phyloP scores from a whole-genome alignment of 78 protist species.

The Diacronema lutheri region DNA sequence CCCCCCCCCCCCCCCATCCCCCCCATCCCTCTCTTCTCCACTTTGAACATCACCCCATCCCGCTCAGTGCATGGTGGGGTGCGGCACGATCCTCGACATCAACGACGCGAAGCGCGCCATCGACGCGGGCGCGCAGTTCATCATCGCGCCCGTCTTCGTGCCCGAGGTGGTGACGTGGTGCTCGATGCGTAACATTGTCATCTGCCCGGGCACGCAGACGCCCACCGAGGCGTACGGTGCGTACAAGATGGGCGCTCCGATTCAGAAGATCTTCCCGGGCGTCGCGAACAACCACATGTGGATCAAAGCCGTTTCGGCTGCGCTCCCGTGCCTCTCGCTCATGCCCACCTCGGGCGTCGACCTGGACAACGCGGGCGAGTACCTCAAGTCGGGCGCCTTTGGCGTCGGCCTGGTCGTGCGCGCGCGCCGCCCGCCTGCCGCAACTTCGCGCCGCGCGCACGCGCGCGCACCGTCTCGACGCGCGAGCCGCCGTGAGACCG shows the following conservation, averaged over 20 bases:
- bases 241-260: constrained; percentile 32
- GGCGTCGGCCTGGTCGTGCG: no score
- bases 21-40: background rate
- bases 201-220: constrained; percentile 23
- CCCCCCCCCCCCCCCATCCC: background rate
- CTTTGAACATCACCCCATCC: no score
- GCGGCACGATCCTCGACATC: constrained; percentile 26
- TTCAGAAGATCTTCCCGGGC: constrained; percentile 42
- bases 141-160: constrained; percentile 25
- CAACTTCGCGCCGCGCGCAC: background rate
- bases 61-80: background rate
- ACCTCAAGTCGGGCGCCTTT: constrained; percentile 1
- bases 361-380: constrained; percentile 9
- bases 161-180: constrained; percentile 37
- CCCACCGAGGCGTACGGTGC: constrained; percentile 29
- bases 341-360: constrained; percentile 24
- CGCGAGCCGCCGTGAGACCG: background rate
- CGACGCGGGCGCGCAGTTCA: constrained; percentile 36
- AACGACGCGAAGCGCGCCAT: constrained; percentile 10
- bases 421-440: background rate
- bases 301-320: constrained; percentile 20
- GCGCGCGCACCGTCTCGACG: background rate
- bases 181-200: constrained; percentile 10
- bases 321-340: constrained; percentile 25
- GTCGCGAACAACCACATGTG: background rate